Evolutionary conservation across 257 asterid species (phyloP), one percentile per base, ranked within the genome.

Genomic region (Euphrasia confusa): DNA sequence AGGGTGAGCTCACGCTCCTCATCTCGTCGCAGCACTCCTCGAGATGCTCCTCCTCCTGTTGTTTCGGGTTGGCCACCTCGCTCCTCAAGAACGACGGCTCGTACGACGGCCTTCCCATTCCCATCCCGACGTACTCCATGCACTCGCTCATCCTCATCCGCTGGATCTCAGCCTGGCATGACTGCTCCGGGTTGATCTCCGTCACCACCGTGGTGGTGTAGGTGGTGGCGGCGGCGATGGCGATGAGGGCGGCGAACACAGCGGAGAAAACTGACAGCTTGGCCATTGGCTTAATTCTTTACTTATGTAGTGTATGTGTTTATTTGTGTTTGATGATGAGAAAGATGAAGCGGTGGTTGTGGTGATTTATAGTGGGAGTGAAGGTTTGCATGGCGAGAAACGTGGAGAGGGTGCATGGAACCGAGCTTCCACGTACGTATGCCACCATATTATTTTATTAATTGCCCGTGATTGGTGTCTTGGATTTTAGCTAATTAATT

Each of bases 21-120:
- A 68, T 10, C 66, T 63, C 67, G 1, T 24, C 8, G 30, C 78
- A 73, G 74, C 78, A 68, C 32, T 68, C 45, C 39, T 58, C 9
- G 17, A 69, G 69, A 3, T 47, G 65, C 37, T 52, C 67, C 53
- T 48, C 66, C 58, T 15, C 26, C 45, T 13, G 5, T 9, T 13
- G 5, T 9, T 39, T 27, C 9, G 61, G 35, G 14, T 12, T 44
- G 50, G 50, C 50, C 50, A 44, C 50, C 50, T 9, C 50, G 50
- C 50, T 44, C 4, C 50, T 44, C 2, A 44, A 3, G 50, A 44
- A 44, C 50, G 50, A 44, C 15, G 48, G 13, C 48, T 9, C 12
- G 12, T 42, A 7, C 35, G 27, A 15, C 10, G 58, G 21, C 9
- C 33, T 24, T 10, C 17, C 54, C 54, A 48, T 48, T 5, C 54